These are phyloP conservation scores for Hygrophoropsis aurantiaca DNA, from an alignment of 768 basidiomycete species.

Conservation along the genomic window DNA sequence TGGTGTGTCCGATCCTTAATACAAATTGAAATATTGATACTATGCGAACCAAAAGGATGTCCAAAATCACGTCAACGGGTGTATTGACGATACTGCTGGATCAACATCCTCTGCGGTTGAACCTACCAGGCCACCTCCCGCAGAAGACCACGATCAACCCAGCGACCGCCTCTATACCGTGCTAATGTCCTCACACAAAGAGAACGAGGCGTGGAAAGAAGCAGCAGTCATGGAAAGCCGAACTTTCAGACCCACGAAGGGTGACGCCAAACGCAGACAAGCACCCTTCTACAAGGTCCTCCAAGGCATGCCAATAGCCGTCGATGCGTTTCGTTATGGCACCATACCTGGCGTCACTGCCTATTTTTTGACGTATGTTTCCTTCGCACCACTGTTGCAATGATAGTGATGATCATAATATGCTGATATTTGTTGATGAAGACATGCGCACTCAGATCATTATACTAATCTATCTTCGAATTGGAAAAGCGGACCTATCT, in stretches of 20 bases:
- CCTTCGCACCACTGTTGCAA: neutral
- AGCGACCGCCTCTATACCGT: constrained; percentile 60
- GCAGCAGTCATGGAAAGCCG: constrained; percentile 55
- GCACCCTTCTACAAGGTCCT: constrained; percentile 96
- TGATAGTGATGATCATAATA: neutral
- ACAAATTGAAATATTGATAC: constrained; percentile 12
- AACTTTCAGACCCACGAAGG: constrained; percentile 44
- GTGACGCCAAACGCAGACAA: constrained; percentile 56
- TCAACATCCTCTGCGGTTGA: neutral
- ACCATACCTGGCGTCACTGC: constrained; percentile 85
- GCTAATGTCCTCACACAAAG: constrained; percentile 87
- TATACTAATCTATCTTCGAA: constrained; percentile 88
- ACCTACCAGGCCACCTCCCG: neutral
- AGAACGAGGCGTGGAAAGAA: constrained; percentile 84
- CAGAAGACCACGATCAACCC: neutral
- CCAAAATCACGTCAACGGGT: constrained; percentile 56
- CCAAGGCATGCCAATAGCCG: constrained; percentile 96
- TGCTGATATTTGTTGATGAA: constrained; percentile 36
- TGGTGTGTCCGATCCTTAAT: constrained; percentile 19
- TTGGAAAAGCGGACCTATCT: constrained; percentile 93
- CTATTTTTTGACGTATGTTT: constrained; percentile 81
- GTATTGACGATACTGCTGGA: constrained; percentile 41
- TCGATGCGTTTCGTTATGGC: constrained; percentile 96
- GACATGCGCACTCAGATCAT: constrained; percentile 96
- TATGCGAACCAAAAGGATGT: constrained; percentile 39